Conservation (phyloP, 1,284 basidiomycete species). For the Hymenochaete sp. region DNA sequence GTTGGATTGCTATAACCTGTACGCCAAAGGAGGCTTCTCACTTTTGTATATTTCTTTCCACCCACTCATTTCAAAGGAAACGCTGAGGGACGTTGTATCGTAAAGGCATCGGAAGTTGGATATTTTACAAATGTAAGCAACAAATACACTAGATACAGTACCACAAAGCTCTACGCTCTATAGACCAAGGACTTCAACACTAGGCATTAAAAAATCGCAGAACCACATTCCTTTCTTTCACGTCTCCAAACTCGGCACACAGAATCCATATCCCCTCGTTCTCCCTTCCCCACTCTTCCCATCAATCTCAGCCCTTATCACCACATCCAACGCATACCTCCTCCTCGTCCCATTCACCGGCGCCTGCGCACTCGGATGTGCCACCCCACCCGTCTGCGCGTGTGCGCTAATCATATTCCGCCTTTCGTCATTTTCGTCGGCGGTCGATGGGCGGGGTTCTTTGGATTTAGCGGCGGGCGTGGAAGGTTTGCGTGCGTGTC, state of each 20-base stretch:
- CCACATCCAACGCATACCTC: conserved; percentile 20
- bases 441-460: neutral
- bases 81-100: too few relatives aligned
- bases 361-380: conserved; percentile 20
- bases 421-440: conserved; percentile 2
- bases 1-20: too few relatives aligned
- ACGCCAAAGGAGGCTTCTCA: too few relatives aligned
- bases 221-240: neutral
- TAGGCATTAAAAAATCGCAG: neutral
- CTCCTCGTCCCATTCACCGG: conserved; percentile 20
- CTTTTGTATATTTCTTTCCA: too few relatives aligned
- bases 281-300: conserved; percentile 20
- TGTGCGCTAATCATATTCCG: conserved; percentile 18
- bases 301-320: conserved; percentile 21
- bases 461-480: neutral
- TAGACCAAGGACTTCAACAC: neutral
- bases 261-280: conserved; percentile 22
- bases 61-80: too few relatives aligned
- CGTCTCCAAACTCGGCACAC: conserved; percentile 21
- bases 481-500: too few relatives aligned
- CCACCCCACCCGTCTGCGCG: conserved; percentile 18
- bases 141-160: neutral
- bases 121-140: too few relatives aligned
- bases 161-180: neutral
- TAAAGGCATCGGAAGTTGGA: too few relatives aligned